Conservation (phyloP, 495 filamentous ascomycete species). For the Daldinia childiae region DNA sequence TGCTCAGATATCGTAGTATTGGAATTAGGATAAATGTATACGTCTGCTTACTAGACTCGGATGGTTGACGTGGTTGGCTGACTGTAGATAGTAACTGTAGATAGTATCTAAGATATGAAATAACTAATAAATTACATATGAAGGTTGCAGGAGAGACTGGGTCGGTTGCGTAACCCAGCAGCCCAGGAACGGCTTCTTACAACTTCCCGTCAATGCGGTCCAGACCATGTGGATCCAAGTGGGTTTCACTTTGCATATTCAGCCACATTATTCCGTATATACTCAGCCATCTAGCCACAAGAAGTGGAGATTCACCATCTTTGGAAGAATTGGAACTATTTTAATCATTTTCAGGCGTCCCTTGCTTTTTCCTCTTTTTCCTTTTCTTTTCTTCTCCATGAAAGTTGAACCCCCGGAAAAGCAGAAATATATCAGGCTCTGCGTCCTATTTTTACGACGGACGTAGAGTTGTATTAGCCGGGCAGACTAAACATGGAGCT, state of each 20-base stretch:
- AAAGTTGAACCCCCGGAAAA: conserved; percentile 59
- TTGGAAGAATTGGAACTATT: conserved; percentile 23
- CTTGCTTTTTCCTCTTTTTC: conserved; percentile 22
- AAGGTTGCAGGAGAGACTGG: conserved; percentile 33
- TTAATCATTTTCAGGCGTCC: conserved; percentile 8
- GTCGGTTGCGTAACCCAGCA: conserved; percentile 40
- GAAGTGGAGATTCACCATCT: conserved; percentile 16
- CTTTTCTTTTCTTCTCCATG: conserved; percentile 47
- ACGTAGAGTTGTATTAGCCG: conserved; percentile 60
- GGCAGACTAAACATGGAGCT: conserved; percentile 57
- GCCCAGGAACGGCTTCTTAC: conserved; percentile 11
- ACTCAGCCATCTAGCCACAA: conserved; percentile 6
- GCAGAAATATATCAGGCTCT: conserved; percentile 55
- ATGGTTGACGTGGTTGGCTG: conserved; percentile 23
- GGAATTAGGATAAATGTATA: neutral
- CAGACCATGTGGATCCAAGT: conserved; percentile 8
- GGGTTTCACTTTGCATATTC: neutral
- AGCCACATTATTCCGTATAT: too few species aligned
- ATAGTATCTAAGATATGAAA: neutral
- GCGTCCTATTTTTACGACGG: conserved; percentile 45
- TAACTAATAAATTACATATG: conserved; percentile 2
- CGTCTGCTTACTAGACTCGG: conserved; percentile 16
- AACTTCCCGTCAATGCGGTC: conserved; percentile 24
- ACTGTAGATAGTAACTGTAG: conserved; percentile 11
- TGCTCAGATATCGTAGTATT: conserved; percentile 10